Base-by-base conservation (phyloP, 345 rosid genomes). In the Lenwebbia sp. region DNA sequence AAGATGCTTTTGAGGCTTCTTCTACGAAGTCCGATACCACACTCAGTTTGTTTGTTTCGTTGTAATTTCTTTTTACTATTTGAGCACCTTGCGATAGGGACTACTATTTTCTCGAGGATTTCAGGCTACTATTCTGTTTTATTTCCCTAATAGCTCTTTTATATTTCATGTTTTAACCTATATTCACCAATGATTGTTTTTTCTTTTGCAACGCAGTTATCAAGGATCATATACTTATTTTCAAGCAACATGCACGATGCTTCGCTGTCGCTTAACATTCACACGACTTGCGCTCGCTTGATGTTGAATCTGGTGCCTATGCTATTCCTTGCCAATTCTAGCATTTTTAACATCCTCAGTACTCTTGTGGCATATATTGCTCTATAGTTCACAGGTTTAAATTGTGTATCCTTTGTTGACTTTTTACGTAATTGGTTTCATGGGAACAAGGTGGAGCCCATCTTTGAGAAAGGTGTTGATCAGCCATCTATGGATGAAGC, bases 201-300 rank as follows among this genome's bases (percentile, higher is more conserved):
- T 70, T 70, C 22, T 70, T 33, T 70, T 70, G 47, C 25, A 70
- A 70, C 89, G 92, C 99, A 97, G 99, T 88, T 97, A 88, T 97
- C 99, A 2, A 95, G 98, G 87, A 95, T 97, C 86, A 97, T 97
- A 85, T 97, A 97, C 93, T 88, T 97, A 85, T 97, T 96, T 92
- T 97, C 99, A 60, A 95, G 97, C 86, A 97, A 97, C 91, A 96
- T 97, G 99, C 99, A 97, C 56, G 99, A 97, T 91, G 95, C 99
- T 86, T 92, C 99, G 47, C 92, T 97, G 91, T 94, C 99, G 57
- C 97, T 96, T 84, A 94, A 95, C 90, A 97, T 97, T 87, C 99
- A 97, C 89, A 96, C 98, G 9, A 97, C 99, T 76, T 96, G 99
- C 88, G 99, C 99, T 84, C 95, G 99, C 84, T 89, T 97, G 93